Base-by-base conservation (phyloP, 2,329 filamentous ascomycete species). In the Trichophyton mentagrophytes region DNA sequence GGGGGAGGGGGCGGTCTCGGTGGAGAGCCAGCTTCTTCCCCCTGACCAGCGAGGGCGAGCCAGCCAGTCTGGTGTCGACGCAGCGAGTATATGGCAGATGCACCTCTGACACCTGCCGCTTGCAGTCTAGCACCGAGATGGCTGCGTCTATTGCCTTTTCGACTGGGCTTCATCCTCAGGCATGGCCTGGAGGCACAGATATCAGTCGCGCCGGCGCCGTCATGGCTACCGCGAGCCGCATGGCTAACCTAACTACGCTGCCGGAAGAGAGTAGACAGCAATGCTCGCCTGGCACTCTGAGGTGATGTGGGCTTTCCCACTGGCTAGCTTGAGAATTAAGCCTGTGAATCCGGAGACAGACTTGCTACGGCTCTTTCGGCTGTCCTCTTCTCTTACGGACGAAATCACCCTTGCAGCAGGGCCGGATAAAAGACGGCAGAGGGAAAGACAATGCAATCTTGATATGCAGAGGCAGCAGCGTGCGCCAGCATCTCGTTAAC, bases 81-180 rank as follows among this genome's bases (percentile, higher is more conserved):
- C 27, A 11, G 33, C 11, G 22, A 17, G 25, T n/a, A 8, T 55
- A 36, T 33, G 25, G 15, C 27, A n/a, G 49, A 49, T 55, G 49
- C 49, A 55, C 27, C 2, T 36, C 27, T 6, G 49, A 55, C 27
- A 55, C 49, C 49, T 55, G 49, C 49, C 30, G 27, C 49, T 55
- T 55, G 49, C 30, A 36, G 49, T 27, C 49, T 55, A 55, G 49
- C 49, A 33, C 49, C 13, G 27, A 36, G 49, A 27, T 33, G 27
- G 49, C 27, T 33, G 49, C 49, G 49, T 20, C 49, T 55, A 55
- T 55, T 55, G 49, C 30, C 49, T 55, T 55, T 53, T 53, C 40
- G 6, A 38, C 40, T 44, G 5, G 13, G n/a, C 40, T 44, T 15
- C n/a, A n/a, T 20, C 13, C 40, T n/a, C 15, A n/a, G 15, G 15